These are phyloP conservation scores for Epichloe sylvatica DNA, from an alignment of 2,329 filamentous ascomycete species.

Conservation along the genomic window DNA sequence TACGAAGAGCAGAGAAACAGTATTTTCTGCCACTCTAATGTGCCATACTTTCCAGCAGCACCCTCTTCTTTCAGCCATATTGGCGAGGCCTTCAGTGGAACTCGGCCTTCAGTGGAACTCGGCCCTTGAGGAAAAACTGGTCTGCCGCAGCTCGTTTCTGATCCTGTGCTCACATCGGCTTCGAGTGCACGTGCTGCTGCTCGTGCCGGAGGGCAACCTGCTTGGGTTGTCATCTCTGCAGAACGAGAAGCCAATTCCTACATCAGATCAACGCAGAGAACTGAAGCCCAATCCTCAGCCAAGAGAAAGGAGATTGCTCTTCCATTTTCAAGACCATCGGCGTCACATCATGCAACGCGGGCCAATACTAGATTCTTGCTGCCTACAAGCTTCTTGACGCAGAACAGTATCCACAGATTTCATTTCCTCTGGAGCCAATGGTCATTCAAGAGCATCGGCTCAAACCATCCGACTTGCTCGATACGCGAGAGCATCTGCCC, in stretches of 20 bases:
- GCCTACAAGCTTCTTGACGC: too few relatives aligned
- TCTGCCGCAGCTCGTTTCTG: background rate
- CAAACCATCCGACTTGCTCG: too few relatives aligned
- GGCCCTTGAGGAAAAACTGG: too few relatives aligned
- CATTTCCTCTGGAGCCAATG: too few relatives aligned
- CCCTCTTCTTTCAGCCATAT: too few relatives aligned
- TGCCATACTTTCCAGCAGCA: too few relatives aligned
- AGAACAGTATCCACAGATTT: too few relatives aligned
- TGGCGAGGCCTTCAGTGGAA: too few relatives aligned
- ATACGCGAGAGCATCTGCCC: background rate
- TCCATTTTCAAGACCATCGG: conserved; percentile 44
- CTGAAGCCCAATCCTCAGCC: conserved; percentile 39
- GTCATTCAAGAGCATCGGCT: too few relatives aligned
- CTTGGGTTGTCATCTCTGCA: conserved; percentile 27
- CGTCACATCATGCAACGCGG: conserved; percentile 12
- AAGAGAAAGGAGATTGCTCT: conserved; percentile 44
- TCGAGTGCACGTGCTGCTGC: conserved; percentile 17
- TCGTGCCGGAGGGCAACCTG: conserved; percentile 24
- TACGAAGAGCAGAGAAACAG: too few relatives aligned
- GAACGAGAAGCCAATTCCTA: conserved; percentile 36
- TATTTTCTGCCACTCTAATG: too few relatives aligned
- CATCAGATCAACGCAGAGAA: conserved; percentile 45
- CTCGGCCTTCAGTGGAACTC: too few relatives aligned
- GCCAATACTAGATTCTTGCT: background rate
- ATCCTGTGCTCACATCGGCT: conserved; percentile 38